Evolutionary conservation across 306 rosid species (phyloP).

Genomic region (Vigna nakashimae): DNA sequence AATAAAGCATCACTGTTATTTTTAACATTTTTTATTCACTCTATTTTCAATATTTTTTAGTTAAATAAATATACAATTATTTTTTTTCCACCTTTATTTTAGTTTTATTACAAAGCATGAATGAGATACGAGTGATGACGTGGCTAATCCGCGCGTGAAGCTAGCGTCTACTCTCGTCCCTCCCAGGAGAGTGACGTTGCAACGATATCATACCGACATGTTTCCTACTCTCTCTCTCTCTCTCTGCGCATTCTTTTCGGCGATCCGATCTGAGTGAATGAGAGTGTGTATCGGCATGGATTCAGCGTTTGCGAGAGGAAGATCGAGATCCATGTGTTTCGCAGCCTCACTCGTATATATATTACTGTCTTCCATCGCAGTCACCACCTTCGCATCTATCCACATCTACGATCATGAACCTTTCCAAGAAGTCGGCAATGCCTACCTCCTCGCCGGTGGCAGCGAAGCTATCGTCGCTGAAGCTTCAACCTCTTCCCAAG

Average conservation of each 20-base stretch:
- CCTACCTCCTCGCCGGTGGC: constrained; percentile 93
- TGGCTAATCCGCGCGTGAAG: constrained; percentile 31
- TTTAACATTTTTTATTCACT: no score
- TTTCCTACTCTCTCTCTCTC: not conserved
- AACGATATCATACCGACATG: constrained; percentile 25
- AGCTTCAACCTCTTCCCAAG: constrained; percentile 15
- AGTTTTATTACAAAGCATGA: no score
- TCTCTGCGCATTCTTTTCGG: constrained; percentile 36
- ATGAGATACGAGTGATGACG: constrained; percentile 1
- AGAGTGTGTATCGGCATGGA: constrained; percentile 50
- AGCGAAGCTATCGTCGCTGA: constrained; percentile 86
- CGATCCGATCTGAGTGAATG: constrained; percentile 42
- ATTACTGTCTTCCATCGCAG: constrained; percentile 35
- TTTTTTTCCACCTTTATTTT: no score
- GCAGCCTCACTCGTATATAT: constrained; percentile 14
- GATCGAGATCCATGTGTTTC: constrained; percentile 44
- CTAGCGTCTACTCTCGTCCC: not conserved
- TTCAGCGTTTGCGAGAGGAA: constrained; percentile 41
- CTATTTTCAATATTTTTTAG: no score
- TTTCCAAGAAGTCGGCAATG: constrained; percentile 82
- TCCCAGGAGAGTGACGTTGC: constrained; percentile 42
- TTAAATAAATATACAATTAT: no score
- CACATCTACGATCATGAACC: constrained; percentile 70
- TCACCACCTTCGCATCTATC: constrained; percentile 68
- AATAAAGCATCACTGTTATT: no score